These are phyloP conservation scores for Penicillium sp. DNA, from an alignment of 2,329 filamentous ascomycete species.

Conservation along the genomic window DNA sequence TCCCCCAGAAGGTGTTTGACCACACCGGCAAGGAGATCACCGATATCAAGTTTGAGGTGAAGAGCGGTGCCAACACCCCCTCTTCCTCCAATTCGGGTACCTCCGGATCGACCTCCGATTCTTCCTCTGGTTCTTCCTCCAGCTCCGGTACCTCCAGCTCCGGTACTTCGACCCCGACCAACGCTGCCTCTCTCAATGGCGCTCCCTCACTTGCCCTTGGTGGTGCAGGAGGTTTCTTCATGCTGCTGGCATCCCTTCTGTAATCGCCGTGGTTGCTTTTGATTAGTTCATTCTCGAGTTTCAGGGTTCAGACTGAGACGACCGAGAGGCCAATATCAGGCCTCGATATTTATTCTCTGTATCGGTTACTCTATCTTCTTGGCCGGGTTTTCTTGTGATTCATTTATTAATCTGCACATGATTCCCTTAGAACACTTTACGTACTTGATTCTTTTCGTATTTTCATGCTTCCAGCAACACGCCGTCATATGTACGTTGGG, in stretches of 20 bases:
- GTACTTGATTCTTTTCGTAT: neutral
- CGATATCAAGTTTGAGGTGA: constrained; percentile 58
- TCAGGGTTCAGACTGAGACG: neutral
- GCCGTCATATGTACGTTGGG: neutral
- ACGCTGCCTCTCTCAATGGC: constrained; percentile 24
- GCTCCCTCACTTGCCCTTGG: constrained; percentile 24
- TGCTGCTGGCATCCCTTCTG: constrained; percentile 29
- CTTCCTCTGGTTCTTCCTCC: constrained; percentile 1
- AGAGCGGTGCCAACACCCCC: constrained; percentile 56
- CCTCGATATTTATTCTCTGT: neutral
- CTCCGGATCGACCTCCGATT: constrained; percentile 3
- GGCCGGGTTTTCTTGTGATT: constrained; percentile 6
- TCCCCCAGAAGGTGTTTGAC: constrained; percentile 58
- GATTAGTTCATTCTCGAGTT: neutral
- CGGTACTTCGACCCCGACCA: constrained; percentile 1
- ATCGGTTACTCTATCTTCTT: neutral
- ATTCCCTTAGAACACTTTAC: constrained; percentile 6
- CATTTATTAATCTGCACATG: constrained; percentile 9
- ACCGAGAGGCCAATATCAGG: neutral
- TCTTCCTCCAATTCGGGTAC: neutral
- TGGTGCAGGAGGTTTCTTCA: constrained; percentile 27
- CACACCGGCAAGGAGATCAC: constrained; percentile 58
- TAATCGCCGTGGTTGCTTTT: constrained; percentile 15
- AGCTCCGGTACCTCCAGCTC: neutral
- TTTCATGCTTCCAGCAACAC: neutral